A percentile compares a stretch with the other conserved stretches of the same genome.
phyloP scores from a whole-genome alignment of 805 yeast genomes.

The Metschnikowia bowlesiae region DNA sequence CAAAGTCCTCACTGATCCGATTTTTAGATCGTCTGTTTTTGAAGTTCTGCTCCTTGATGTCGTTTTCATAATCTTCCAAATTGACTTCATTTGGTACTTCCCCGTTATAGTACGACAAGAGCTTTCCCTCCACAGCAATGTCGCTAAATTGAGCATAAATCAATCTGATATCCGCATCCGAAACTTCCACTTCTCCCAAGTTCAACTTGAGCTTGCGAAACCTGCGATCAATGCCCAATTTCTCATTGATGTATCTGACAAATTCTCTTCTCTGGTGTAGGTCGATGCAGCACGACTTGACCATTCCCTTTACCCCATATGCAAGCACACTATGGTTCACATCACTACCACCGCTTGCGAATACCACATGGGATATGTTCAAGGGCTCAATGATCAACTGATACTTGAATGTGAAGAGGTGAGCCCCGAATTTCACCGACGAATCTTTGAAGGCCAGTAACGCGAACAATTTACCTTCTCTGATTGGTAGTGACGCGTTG shows the following conservation, averaged over 20 bases:
- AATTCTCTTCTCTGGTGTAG: conserved; percentile 37
- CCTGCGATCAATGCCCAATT: conserved; percentile 32
- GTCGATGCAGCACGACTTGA: conserved; percentile 31
- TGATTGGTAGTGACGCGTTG: conserved; percentile 31
- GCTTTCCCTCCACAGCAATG: conserved; percentile 32
- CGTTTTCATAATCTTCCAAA: conserved; percentile 10
- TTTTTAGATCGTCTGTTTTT: neutral
- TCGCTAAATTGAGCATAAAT: conserved; percentile 63
- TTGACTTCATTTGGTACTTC: conserved; percentile 8
- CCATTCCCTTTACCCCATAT: conserved; percentile 37
- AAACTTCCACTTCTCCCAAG: conserved; percentile 65
- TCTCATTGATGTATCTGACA: conserved; percentile 35
- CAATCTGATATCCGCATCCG: conserved; percentile 64
- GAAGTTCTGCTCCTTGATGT: conserved; percentile 3
- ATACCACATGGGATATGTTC: conserved; percentile 33
- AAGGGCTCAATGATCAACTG: conserved; percentile 39
- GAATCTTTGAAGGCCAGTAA: conserved; percentile 16
- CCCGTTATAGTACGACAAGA: conserved; percentile 15
- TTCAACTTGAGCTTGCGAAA: conserved; percentile 55
- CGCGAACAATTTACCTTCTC: conserved; percentile 32
- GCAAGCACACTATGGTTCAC: conserved; percentile 26
- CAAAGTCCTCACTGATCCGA: conserved; percentile 20
- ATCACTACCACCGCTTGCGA: conserved; percentile 24
- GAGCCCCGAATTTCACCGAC: conserved; percentile 35
- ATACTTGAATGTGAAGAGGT: conserved; percentile 39